phyloP scores from a whole-genome alignment of 2,329 filamentous ascomycete species.

The Geosmithia putterillii region DNA sequence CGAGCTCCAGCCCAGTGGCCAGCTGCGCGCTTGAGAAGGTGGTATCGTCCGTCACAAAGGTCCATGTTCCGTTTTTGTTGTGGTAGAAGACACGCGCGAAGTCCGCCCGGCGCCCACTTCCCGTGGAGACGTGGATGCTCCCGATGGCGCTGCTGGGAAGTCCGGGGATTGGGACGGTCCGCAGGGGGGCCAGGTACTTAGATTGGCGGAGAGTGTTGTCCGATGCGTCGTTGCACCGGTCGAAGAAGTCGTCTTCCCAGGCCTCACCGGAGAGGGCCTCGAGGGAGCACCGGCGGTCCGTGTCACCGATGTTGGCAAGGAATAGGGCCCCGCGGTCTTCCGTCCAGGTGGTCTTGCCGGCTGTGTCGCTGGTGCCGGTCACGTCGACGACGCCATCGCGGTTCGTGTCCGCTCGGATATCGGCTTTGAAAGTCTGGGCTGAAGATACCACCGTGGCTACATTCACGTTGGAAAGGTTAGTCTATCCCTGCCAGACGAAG shows the following conservation, averaged over 20 bases:
- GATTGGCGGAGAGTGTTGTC: constrained; percentile 17
- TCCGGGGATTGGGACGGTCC: constrained; percentile 12
- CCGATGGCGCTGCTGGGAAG: constrained; percentile 8
- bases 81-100: constrained; percentile 16
- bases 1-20: constrained; percentile 16
- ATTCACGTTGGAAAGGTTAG: too few relatives aligned
- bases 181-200: constrained; percentile 16
- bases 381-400: constrained; percentile 18
- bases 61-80: constrained; percentile 9
- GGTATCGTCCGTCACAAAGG: constrained; percentile 10
- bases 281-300: constrained; percentile 14
- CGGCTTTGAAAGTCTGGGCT: constrained; percentile 1
- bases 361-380: constrained; percentile 1
- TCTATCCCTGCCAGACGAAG: too few relatives aligned
- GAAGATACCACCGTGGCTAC: too few relatives aligned
- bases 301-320: constrained; percentile 22
- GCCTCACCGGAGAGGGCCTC: constrained; percentile 4
- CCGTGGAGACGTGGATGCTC: constrained; percentile 7
- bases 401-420: constrained; percentile 19
- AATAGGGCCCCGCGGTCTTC: constrained; percentile 17
- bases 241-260: constrained; percentile 11
- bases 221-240: constrained; percentile 20
- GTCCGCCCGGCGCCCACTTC: constrained; percentile 2
- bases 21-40: constrained; percentile 15
- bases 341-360: constrained; percentile 15